Conservation (phyloP, 305 asterid genomes). For the Euphrasia arctica region DNA sequence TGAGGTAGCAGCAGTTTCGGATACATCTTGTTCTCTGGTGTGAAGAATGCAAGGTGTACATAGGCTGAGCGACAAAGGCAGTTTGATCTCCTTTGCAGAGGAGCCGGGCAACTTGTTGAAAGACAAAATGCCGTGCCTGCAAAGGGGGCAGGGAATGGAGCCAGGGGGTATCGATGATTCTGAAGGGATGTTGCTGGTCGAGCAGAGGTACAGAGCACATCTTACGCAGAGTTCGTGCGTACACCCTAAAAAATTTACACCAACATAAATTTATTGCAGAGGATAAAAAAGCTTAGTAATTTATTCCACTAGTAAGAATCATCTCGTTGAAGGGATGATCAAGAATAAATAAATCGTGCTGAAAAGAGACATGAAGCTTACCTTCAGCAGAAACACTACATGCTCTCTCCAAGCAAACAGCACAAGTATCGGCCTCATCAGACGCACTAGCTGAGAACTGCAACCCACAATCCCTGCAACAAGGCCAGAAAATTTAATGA, state of each 20-base stretch:
- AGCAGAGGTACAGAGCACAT: constrained; percentile 70
- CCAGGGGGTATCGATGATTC: constrained; percentile 52
- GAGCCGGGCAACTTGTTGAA: constrained; percentile 58
- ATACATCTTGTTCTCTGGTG: constrained; percentile 53
- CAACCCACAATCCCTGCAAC: constrained; percentile 80
- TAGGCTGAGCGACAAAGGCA: constrained; percentile 54
- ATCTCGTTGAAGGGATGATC: neutral
- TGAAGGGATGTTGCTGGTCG: constrained; percentile 54
- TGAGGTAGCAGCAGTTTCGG: constrained; percentile 40
- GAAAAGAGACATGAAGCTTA: constrained; percentile 22
- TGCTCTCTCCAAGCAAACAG: constrained; percentile 90
- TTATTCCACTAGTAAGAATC: neutral
- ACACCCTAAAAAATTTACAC: constrained; percentile 49
- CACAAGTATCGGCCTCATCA: constrained; percentile 77
- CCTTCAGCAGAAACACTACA: constrained; percentile 93
- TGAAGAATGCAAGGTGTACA: constrained; percentile 87
- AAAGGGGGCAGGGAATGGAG: constrained; percentile 81
- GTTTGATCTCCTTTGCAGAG: constrained; percentile 49
- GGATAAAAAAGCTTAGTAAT: constrained; percentile 6
- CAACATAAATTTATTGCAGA: constrained; percentile 1
- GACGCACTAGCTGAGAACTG: constrained; percentile 58
- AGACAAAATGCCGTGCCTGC: constrained; percentile 64
- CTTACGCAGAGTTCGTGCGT: constrained; percentile 59
- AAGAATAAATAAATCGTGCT: neutral
- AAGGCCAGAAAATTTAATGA: constrained; percentile 11